phyloP scores from a whole-genome alignment of 108 stramenopile genomes.

The Cylindrotheca fusiformis region DNA sequence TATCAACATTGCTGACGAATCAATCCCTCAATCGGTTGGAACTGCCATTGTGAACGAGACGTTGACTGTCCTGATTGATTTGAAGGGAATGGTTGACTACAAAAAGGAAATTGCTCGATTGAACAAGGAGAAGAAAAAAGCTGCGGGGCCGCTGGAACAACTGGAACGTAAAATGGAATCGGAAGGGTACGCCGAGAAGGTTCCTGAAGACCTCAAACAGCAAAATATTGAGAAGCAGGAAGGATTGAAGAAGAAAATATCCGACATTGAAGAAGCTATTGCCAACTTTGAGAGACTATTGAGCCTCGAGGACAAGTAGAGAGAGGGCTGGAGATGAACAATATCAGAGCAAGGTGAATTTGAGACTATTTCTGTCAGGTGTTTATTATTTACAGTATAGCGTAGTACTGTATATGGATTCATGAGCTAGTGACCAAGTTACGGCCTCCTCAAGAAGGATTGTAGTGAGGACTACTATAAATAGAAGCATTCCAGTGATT shows the following conservation, averaged over 20 bases:
- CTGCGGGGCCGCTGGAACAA: slow-evolving; percentile 45
- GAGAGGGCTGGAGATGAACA: too few relatives aligned
- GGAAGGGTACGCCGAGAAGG: slow-evolving; percentile 75
- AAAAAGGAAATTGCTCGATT: slow-evolving; percentile 90
- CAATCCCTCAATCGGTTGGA: slow-evolving; percentile 73
- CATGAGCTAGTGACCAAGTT: too few relatives aligned
- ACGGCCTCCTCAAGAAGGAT: too few relatives aligned
- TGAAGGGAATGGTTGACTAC: slow-evolving; percentile 95
- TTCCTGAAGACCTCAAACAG: slow-evolving; percentile 58
- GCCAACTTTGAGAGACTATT: slow-evolving; percentile 73
- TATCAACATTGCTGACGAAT: slow-evolving; percentile 52
- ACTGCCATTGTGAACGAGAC: slow-evolving; percentile 80
- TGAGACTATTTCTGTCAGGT: too few relatives aligned
- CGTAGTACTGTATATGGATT: too few relatives aligned
- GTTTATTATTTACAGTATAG: too few relatives aligned
- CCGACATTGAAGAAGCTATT: slow-evolving; percentile 78
- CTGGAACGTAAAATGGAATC: slow-evolving; percentile 71
- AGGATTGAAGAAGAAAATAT: slow-evolving; percentile 67
- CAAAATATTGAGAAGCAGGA: slow-evolving; percentile 67
- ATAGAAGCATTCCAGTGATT: too few relatives aligned
- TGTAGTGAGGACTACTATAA: too few relatives aligned
- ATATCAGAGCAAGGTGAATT: too few relatives aligned
- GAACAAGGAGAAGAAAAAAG: slow-evolving; percentile 68
- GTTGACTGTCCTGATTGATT: slow-evolving; percentile 87
- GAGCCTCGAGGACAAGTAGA: slow-evolving; percentile 53